Evolutionary conservation across 2,329 filamentous ascomycete species (phyloP).

Genomic region (Talaromyces sp.): DNA sequence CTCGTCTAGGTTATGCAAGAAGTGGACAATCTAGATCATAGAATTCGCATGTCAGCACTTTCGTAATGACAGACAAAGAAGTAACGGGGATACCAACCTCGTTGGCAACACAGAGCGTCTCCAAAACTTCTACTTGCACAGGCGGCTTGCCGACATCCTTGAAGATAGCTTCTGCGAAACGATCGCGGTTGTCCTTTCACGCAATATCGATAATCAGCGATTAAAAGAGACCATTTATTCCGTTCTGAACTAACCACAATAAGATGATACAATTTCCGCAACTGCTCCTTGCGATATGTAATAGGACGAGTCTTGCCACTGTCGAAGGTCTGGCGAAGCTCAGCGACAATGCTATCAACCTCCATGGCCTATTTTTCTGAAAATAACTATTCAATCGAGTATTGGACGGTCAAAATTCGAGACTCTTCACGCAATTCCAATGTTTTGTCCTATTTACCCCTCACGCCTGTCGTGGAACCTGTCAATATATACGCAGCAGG

Average conservation of each 20-base stretch:
- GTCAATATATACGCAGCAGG: neutral
- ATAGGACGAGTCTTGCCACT: conserved; percentile 12
- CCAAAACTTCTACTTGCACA: conserved; percentile 12
- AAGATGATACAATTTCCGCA: conserved; percentile 8
- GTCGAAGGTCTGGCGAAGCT: conserved; percentile 9
- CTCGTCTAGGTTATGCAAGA: conserved; percentile 12
- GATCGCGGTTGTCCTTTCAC: conserved; percentile 13
- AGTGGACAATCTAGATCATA: conserved; percentile 3
- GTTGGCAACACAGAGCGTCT: conserved; percentile 13
- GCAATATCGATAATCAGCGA: neutral
- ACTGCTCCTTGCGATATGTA: conserved; percentile 11
- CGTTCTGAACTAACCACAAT: conserved; percentile 1
- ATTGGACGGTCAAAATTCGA: neutral
- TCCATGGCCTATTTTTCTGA: neutral
- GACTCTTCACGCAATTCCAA: neutral
- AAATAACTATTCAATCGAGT: neutral
- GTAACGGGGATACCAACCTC: neutral
- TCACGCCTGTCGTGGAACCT: neutral
- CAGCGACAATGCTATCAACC: conserved; percentile 5
- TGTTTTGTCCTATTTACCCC: neutral
- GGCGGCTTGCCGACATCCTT: conserved; percentile 12
- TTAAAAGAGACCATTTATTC: neutral
- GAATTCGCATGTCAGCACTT: neutral
- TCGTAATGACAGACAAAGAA: neutral
- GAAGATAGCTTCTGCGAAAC: conserved; percentile 12